phyloP scores from a whole-genome alignment of 371 early-diverging fungal genomes.

The Mucor mucedo region DNA sequence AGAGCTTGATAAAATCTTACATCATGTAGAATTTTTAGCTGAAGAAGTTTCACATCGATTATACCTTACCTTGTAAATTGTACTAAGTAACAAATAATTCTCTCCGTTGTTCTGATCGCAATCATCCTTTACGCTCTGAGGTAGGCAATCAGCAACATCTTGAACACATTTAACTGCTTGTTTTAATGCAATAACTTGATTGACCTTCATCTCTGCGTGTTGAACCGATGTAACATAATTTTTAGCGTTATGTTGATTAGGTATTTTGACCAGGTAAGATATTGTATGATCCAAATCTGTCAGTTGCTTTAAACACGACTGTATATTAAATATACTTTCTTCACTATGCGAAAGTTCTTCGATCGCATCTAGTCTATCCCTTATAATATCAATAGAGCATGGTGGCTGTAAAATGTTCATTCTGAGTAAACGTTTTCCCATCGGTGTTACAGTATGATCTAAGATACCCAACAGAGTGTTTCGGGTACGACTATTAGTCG shows the following conservation, averaged over 20 bases:
- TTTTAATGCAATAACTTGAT: conserved; percentile 73
- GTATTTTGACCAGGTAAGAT: conserved; percentile 30
- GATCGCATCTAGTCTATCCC: conserved; percentile 58
- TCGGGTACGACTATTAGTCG: conserved; percentile 31
- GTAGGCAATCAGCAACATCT: conserved; percentile 41
- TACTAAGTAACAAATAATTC: neutral
- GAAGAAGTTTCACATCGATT: neutral
- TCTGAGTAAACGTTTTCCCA: conserved; percentile 78
- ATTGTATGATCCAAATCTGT: conserved; percentile 39
- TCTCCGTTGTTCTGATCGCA: neutral
- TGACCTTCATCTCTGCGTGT: conserved; percentile 73
- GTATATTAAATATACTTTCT: conserved; percentile 44
- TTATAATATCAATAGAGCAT: conserved; percentile 37
- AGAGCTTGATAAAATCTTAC: conserved; percentile 34
- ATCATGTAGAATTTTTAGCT: neutral
- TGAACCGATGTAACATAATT: conserved; percentile 45
- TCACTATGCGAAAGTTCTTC: conserved; percentile 47
- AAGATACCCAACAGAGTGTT: conserved; percentile 60
- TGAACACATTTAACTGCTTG: conserved; percentile 57
- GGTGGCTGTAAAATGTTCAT: conserved; percentile 78
- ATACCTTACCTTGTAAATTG: conserved; percentile 22
- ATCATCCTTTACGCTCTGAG: neutral
- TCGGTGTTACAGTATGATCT: conserved; percentile 68
- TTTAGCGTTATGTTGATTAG: conserved; percentile 36
- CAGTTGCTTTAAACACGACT: conserved; percentile 29